These are phyloP conservation scores for Colletotrichum acutatum DNA, from an alignment of 2,329 filamentous ascomycete species.

Conservation along the genomic window DNA sequence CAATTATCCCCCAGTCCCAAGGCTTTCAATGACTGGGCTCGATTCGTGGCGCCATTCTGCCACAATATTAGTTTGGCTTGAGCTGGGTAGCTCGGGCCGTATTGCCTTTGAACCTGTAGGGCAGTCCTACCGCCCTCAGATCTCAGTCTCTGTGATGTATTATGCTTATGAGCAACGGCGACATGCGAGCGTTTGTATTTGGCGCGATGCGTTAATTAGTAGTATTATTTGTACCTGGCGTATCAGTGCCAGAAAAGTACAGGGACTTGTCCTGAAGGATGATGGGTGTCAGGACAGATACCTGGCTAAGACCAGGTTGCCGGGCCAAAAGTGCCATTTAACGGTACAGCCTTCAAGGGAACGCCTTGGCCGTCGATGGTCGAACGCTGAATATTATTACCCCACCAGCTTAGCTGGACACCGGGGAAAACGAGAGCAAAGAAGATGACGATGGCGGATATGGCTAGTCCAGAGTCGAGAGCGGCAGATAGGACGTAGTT, in stretches of 20 bases:
- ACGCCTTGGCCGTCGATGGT: slow-evolving; percentile 53
- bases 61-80: slow-evolving; percentile 53
- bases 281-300: not conserved
- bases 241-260: not conserved
- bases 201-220: not conserved
- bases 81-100: not conserved
- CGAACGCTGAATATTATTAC: slow-evolving; percentile 44
- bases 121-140: not conserved
- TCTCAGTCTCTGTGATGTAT: not conserved
- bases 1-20: slow-evolving; percentile 31
- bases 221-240: not conserved
- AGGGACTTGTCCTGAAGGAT: not conserved
- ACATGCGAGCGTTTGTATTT: too few species aligned
- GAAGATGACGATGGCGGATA: slow-evolving; percentile 55
- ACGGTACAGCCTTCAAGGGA: slow-evolving; percentile 17
- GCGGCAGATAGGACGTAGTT: slow-evolving; percentile 56
- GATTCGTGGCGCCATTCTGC: slow-evolving; percentile 53
- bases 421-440: slow-evolving; percentile 55
- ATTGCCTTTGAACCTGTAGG: not conserved
- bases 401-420: slow-evolving; percentile 52
- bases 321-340: slow-evolving; percentile 25
- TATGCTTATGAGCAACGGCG: not conserved
- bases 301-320: slow-evolving; percentile 14
- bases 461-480: slow-evolving; percentile 52
- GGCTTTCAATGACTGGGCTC: slow-evolving; percentile 52